Conservation (phyloP, 768 basidiomycete species). For the Pleurotus tuoliensis region DNA sequence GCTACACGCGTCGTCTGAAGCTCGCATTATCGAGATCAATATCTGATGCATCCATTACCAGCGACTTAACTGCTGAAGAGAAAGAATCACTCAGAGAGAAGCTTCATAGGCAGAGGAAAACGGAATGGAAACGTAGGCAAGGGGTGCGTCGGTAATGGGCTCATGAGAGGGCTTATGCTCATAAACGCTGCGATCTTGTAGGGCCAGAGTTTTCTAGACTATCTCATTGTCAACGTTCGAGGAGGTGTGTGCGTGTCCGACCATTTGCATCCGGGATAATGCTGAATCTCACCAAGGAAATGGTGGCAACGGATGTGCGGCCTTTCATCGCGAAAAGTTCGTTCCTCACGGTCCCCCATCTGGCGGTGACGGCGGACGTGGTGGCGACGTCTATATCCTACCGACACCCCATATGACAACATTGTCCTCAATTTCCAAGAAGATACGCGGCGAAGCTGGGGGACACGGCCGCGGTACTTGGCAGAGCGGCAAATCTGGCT, state of each 20-base stretch:
- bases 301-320: conserved; percentile 89
- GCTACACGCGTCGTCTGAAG: neutral
- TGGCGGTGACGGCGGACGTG: conserved; percentile 88
- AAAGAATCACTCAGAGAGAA: neutral
- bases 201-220: conserved; percentile 81
- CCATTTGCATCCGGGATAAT: neutral
- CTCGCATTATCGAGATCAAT: neutral
- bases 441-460: conserved; percentile 65
- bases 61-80: neutral
- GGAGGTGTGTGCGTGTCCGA: conserved; percentile 47
- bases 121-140: conserved; percentile 77
- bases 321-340: conserved; percentile 90
- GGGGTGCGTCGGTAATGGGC: conserved; percentile 37
- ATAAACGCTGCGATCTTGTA: conserved; percentile 22
- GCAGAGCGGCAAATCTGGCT: conserved; percentile 76
- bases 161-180: conserved; percentile 7
- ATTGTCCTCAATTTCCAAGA: conserved; percentile 66
- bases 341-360: conserved; percentile 84
- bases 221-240: conserved; percentile 72
- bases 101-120: conserved; percentile 40
- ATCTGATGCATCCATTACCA: conserved; percentile 1
- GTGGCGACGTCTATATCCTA: conserved; percentile 82
- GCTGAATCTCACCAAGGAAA: conserved; percentile 45
- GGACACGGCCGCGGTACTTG: conserved; percentile 78
- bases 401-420: conserved; percentile 78